phyloP scores from a whole-genome alignment of 441 rosid species.

The Populus hybrid region DNA sequence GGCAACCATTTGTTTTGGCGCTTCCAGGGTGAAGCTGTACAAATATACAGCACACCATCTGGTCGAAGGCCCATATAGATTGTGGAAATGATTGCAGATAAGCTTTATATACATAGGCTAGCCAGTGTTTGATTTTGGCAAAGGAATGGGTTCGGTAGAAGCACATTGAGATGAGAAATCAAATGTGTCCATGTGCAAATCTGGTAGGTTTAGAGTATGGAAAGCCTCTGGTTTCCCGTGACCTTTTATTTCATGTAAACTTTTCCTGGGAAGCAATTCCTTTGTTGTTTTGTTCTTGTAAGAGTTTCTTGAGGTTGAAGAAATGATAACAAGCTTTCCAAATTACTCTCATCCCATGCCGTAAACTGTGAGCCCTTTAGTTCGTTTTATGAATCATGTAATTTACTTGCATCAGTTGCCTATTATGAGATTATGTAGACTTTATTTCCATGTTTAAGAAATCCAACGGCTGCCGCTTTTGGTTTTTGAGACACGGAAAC shows the following conservation, averaged over 20 bases:
- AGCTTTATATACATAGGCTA: slow-evolving; percentile 21
- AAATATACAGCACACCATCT: slow-evolving; percentile 56
- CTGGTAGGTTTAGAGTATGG: slow-evolving; percentile 23
- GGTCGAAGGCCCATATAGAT: slow-evolving; percentile 24
- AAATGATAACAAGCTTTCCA: not conserved
- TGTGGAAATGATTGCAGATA: slow-evolving; percentile 30
- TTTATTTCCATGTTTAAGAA: not conserved
- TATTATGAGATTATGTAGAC: not conserved
- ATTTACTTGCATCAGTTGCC: not conserved
- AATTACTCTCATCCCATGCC: not conserved
- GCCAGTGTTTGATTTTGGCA: slow-evolving; percentile 6
- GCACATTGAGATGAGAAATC: slow-evolving; percentile 50
- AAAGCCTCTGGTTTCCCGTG: slow-evolving; percentile 43
- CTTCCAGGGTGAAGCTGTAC: slow-evolving; percentile 75
- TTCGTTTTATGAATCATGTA: not conserved
- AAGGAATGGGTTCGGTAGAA: slow-evolving; percentile 11
- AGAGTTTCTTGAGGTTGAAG: slow-evolving; percentile 18
- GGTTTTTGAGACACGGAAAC: no score
- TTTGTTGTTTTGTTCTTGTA: slow-evolving; percentile 26
- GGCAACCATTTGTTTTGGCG: slow-evolving; percentile 33
- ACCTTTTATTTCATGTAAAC: slow-evolving; percentile 15
- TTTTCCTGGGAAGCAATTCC: slow-evolving; percentile 29
- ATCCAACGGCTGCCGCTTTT: not conserved
- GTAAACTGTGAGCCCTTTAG: not conserved
- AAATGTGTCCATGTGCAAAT: slow-evolving; percentile 58